Conservation (phyloP, 345 rosid genomes). For the Eucalyptus caleyi region DNA sequence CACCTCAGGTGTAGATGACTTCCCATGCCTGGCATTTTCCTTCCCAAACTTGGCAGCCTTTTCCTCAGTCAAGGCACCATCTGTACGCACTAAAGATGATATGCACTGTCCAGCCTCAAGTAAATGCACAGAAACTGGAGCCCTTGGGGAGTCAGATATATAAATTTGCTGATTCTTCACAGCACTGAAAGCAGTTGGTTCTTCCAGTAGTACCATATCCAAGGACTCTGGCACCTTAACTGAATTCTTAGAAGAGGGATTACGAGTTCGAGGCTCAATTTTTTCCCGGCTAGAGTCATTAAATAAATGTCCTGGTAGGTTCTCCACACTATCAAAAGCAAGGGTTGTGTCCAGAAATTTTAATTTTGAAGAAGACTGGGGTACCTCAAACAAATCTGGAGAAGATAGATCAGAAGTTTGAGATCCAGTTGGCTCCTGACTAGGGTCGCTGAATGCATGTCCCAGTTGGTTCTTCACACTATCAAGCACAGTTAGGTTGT, state of each 20-base stretch:
- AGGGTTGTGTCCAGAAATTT: background rate
- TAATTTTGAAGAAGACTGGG: background rate
- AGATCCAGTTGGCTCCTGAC: background rate
- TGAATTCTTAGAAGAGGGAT: background rate
- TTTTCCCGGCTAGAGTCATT: background rate
- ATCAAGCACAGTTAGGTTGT: background rate
- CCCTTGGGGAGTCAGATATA: background rate
- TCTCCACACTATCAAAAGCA: background rate
- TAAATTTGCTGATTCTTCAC: background rate
- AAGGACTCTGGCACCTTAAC: background rate
- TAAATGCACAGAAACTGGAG: background rate
- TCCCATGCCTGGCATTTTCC: background rate
- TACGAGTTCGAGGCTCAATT: background rate
- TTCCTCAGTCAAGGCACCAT: background rate
- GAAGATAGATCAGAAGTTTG: background rate
- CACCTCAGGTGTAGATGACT: background rate
- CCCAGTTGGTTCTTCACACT: background rate
- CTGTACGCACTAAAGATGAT: background rate
- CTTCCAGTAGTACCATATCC: background rate
- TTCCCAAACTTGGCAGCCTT: background rate
- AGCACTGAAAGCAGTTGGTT: background rate
- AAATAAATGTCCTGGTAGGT: background rate
- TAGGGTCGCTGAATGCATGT: background rate
- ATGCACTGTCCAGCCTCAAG: background rate
- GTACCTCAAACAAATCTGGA: background rate